Conservation (phyloP, 192 early-diverging fungal species). For the Glomus cerebriforme region DNA sequence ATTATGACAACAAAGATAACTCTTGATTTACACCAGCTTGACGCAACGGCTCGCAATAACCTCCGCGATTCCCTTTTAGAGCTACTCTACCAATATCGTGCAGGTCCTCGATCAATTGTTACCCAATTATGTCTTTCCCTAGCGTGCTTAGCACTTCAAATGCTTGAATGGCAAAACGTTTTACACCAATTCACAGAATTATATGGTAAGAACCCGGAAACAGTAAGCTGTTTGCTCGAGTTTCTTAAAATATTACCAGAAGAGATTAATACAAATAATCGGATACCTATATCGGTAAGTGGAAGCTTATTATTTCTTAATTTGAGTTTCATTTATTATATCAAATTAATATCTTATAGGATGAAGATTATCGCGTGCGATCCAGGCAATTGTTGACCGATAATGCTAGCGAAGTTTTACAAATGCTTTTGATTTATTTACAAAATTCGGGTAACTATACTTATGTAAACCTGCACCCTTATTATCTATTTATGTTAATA, state of each 20-base stretch:
- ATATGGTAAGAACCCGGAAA: constrained; percentile 65
- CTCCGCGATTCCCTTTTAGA: constrained; percentile 80
- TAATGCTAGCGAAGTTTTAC: constrained; percentile 69
- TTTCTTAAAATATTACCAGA: constrained; percentile 88
- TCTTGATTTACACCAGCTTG: constrained; percentile 77
- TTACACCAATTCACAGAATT: constrained; percentile 70
- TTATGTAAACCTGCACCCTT: not conserved
- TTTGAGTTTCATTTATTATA: not conserved
- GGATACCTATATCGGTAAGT: constrained; percentile 63
- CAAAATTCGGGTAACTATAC: constrained; percentile 55
- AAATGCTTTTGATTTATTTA: constrained; percentile 70
- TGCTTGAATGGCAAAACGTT: constrained; percentile 80
- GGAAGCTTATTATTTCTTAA: not conserved
- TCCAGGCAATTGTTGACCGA: constrained; percentile 62
- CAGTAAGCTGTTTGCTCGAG: constrained; percentile 70
- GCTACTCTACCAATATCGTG: constrained; percentile 58
- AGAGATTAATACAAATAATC: constrained; percentile 71
- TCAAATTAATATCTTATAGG: constrained; percentile 39
- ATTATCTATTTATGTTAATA: not conserved
- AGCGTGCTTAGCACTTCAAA: constrained; percentile 82
- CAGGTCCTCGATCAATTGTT: constrained; percentile 64
- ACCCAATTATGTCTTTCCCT: constrained; percentile 83
- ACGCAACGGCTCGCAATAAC: constrained; percentile 56
- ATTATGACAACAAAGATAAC: constrained; percentile 58
- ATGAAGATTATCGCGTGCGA: constrained; percentile 61